phyloP scores from a whole-genome alignment of 306 rosid species.

The Rubus parviflorus region DNA sequence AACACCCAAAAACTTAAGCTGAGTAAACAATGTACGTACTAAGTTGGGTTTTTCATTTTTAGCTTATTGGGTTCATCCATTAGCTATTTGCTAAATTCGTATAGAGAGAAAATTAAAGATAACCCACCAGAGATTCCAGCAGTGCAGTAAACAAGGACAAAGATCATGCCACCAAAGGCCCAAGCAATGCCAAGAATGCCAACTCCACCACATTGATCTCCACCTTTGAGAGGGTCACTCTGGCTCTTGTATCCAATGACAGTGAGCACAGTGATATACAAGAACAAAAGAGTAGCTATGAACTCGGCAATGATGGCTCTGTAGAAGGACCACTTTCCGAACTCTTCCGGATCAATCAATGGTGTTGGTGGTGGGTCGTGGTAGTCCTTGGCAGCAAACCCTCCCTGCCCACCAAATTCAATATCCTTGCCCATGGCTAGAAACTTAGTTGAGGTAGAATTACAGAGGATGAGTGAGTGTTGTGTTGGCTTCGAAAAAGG shows the following conservation, averaged over 20 bases:
- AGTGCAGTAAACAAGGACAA: constrained; percentile 46
- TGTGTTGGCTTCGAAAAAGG: background rate
- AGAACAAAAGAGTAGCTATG: constrained; percentile 79
- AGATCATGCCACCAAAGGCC: constrained; percentile 51
- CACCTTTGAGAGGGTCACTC: constrained; percentile 1
- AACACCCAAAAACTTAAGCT: too few relatives aligned
- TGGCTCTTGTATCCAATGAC: constrained; percentile 51
- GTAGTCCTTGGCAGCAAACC: constrained; percentile 54
- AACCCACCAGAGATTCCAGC: constrained; percentile 46
- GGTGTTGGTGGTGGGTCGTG: constrained; percentile 74
- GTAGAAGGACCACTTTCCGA: constrained; percentile 69
- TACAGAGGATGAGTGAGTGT: background rate
- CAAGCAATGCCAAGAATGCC: constrained; percentile 40
- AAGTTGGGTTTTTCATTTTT: too few relatives aligned
- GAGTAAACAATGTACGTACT: too few relatives aligned
- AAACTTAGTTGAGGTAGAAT: background rate
- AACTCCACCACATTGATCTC: constrained; percentile 36
- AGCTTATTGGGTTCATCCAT: too few relatives aligned
- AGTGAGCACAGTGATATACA: constrained; percentile 57
- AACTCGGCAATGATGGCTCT: constrained; percentile 87
- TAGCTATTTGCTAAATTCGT: too few relatives aligned
- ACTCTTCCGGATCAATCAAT: constrained; percentile 52
- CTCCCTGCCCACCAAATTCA: constrained; percentile 19
- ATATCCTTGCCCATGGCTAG: constrained; percentile 39
- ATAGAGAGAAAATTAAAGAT: background rate